Base-by-base conservation (phyloP, 78 protist genomes). In the Guillardia theta region DNA sequence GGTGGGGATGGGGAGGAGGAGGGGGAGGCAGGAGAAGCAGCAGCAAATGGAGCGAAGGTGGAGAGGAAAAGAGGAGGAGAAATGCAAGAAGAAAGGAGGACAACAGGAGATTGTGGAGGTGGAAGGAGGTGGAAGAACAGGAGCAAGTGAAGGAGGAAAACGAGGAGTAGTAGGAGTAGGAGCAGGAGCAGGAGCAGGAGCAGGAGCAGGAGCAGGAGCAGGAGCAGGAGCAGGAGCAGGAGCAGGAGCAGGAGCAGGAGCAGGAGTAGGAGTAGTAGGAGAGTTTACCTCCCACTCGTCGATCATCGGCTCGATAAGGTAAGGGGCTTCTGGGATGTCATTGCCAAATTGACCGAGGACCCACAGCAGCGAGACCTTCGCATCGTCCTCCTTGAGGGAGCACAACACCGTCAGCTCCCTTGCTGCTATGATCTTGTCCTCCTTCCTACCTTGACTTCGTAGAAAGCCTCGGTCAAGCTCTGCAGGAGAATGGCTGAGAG, bases 341-440 rank as follows among this genome's bases (percentile, higher is more conserved):
- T 92, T 77, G 47, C 97, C 98, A 21, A 78, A 96, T 94, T 98
- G 98, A 4, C 97, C 98, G 46, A 98, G 39, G 88, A 98, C 95
- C 99, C 99, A 98, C 21, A 98, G 54, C 9, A 98, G 45, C 9
- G 97, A 94, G 1, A 39, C 83, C 93, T 48, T 1, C 8, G 9
- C 43, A 50, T 19, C 58, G 30, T 15, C 58, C 58, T 15, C 58
- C 58, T 15, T 15, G 15, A 50, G 15, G 30, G 15, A 19, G 15
- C 58, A 50, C 58, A 50, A 64, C 78, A 21, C 15, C 78, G 78
- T 12, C 78, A 53, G 62, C 62, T 21, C 62, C n/a, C n/a, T n/a
- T n/a, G n/a, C n/a, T n/a, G n/a, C n/a, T n/a, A n/a, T n/a, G n/a
- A n/a, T n/a, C n/a, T n/a, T n/a, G n/a, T n/a, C n/a, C n/a, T n/a